Base-by-base conservation (phyloP, 1,284 basidiomycete genomes). In the Cryptococcus hybrid region DNA sequence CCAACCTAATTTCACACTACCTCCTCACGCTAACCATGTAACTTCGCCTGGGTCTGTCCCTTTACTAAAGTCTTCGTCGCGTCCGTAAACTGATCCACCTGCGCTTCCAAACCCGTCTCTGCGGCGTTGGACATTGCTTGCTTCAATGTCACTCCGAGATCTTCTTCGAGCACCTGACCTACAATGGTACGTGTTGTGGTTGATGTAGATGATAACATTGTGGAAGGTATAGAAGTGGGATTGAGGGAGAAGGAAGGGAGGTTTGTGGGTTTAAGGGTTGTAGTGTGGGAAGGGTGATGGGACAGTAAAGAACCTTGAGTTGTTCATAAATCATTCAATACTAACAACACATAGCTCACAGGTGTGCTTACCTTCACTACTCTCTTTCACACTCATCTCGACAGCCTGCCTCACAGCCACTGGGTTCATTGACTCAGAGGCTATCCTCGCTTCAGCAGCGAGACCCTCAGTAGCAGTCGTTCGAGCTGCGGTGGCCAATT, bases 91-190 rank as follows among this genome's bases (percentile, higher is more conserved):
- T 71, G 55, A 35, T 69, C 69, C 46, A 67, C 53, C 39, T 70
- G 61, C 36, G 68, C 67, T 60, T 75, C 71, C 6, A 63, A 55
- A 0, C 74, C 74, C 3, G 74, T 74, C 61, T 76, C 71, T 12
- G 58, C 59, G 2, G 72, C 72, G 55, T 76, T 76, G 7, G 60
- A 55, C 54, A 75, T 59, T 7, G 63, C 71, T 42, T 73, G 71
- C 13, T 55, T 55, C n/a, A 76, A 51, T 1, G 68, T 68, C 8
- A 65, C 54, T 1, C 70, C 70, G 3, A 67, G 11, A 15, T 74
- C 70, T 37, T 65, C 46, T 56, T 76, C 67, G 5, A 75, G 51
- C 2, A 66, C 52, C 24, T 68, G 60, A 1, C 61, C 51, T 12
- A 76, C 63, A 9, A 67, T 35, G 0, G 71, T 60, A 38, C 49